Conservation (phyloP, 2,329 filamentous ascomycete species). For the Penicillium polonicum region DNA sequence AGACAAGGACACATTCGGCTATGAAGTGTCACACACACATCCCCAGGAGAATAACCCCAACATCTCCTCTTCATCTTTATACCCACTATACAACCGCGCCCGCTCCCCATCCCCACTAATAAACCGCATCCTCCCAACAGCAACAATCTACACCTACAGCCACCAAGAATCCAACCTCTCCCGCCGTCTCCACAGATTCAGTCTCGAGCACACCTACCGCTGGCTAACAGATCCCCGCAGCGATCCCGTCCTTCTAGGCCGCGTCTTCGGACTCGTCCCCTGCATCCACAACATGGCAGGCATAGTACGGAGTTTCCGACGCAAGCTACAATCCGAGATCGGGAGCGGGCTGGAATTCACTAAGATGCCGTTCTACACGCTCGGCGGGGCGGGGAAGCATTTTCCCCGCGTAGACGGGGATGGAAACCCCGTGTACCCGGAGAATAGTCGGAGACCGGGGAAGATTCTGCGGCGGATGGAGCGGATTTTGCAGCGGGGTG, state of each 20-base stretch:
- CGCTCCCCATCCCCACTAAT: slow-evolving; percentile 17
- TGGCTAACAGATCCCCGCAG: slow-evolving; percentile 48
- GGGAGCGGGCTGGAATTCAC: slow-evolving; percentile 20
- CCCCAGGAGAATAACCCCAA: background rate
- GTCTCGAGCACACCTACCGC: slow-evolving; percentile 49
- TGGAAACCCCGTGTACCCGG: slow-evolving; percentile 38
- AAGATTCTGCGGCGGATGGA: slow-evolving; percentile 25
- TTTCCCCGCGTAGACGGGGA: slow-evolving; percentile 48
- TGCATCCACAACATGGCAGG: slow-evolving; percentile 26
- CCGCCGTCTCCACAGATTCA: no score
- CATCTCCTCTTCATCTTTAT: background rate
- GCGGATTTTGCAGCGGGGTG: slow-evolving; percentile 18
- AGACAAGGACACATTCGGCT: slow-evolving; percentile 15
- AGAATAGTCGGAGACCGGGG: slow-evolving; percentile 30
- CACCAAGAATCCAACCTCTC: slow-evolving; percentile 54
- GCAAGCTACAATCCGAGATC: slow-evolving; percentile 19
- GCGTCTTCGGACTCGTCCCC: slow-evolving; percentile 30
- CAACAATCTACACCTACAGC: slow-evolving; percentile 54
- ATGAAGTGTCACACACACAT: slow-evolving; percentile 7
- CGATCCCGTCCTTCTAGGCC: slow-evolving; percentile 16
- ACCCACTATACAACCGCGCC: background rate
- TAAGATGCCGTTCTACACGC: slow-evolving; percentile 27
- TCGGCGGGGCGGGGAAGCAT: slow-evolving; percentile 69
- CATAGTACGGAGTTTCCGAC: slow-evolving; percentile 16
- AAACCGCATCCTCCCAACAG: slow-evolving; percentile 23